phyloP scores from a whole-genome alignment of 805 yeast genomes.

The Scheffersomyces ergatensis region DNA sequence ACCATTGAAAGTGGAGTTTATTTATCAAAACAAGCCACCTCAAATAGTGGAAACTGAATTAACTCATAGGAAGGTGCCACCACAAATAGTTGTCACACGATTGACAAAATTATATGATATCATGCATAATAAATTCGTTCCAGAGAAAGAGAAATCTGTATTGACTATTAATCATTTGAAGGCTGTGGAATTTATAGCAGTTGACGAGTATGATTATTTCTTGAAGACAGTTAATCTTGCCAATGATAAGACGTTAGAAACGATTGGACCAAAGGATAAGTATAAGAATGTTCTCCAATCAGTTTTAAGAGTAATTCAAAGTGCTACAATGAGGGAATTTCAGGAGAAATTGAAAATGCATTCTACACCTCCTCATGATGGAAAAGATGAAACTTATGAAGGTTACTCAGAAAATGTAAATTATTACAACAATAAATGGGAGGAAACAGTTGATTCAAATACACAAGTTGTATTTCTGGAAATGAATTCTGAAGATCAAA shows the following conservation, averaged over 20 bases:
- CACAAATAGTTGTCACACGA: conserved; percentile 18
- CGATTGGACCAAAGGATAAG: conserved; percentile 11
- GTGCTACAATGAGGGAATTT: conserved; percentile 5
- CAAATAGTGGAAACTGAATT: conserved; percentile 2
- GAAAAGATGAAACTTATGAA: background rate
- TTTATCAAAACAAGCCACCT: conserved; percentile 3
- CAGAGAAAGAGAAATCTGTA: background rate
- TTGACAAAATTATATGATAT: conserved; percentile 9
- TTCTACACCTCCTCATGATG: conserved; percentile 2
- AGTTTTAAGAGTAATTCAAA: conserved; percentile 11
- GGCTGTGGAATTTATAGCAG: conserved; percentile 15
- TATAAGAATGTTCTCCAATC: conserved; percentile 10
- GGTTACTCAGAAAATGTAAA: background rate
- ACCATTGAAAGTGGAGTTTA: conserved; percentile 15
- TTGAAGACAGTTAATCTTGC: conserved; percentile 12
- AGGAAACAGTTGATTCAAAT: background rate
- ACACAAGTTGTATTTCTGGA: background rate
- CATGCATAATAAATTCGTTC: conserved; percentile 1
- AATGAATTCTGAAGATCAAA: conserved; percentile 1
- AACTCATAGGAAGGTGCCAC: conserved; percentile 7
- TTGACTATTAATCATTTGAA: conserved; percentile 4
- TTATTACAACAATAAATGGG: background rate
- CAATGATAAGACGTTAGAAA: conserved; percentile 3
- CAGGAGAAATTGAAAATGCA: conserved; percentile 4
- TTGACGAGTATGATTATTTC: conserved; percentile 20